Evolutionary conservation across 176 grass and related monocot species (phyloP).

Genomic region (Elymus sibiricus): DNA sequence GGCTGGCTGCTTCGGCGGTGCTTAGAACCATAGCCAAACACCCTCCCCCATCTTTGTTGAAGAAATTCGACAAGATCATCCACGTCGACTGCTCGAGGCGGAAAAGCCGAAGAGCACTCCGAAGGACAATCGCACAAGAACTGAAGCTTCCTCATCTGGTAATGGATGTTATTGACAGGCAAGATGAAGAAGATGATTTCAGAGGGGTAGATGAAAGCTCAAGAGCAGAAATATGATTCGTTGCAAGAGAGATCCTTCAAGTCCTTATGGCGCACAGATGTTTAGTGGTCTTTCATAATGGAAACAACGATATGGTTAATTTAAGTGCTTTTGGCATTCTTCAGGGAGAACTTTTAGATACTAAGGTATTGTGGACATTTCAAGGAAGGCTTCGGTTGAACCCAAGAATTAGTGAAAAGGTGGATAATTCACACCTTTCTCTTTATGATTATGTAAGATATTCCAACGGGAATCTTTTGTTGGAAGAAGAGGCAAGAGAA

Average conservation of each 20-base stretch:
- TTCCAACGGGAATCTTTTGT: too few relatives aligned
- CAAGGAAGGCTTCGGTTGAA: too few relatives aligned
- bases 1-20: not conserved
- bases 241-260: fast-evolving
- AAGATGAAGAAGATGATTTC: not conserved
- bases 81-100: not conserved
- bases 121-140: not conserved
- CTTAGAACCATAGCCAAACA: too few relatives aligned
- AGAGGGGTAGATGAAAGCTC: not conserved
- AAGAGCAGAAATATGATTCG: fast-evolving
- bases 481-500: too few relatives aligned
- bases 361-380: too few relatives aligned
- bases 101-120: not conserved
- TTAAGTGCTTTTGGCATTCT: fast-evolving
- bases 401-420: too few relatives aligned
- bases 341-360: too few relatives aligned
- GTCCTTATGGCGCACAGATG: fast-evolving
- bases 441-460: too few relatives aligned
- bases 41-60: too few relatives aligned
- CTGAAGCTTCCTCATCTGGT: not conserved
- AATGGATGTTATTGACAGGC: not conserved
- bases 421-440: too few relatives aligned
- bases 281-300: not conserved
- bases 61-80: not conserved
- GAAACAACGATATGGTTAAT: fast-evolving